Conservation (phyloP, 176 grass and related monocot genomes). For the Poa pratensis region DNA sequence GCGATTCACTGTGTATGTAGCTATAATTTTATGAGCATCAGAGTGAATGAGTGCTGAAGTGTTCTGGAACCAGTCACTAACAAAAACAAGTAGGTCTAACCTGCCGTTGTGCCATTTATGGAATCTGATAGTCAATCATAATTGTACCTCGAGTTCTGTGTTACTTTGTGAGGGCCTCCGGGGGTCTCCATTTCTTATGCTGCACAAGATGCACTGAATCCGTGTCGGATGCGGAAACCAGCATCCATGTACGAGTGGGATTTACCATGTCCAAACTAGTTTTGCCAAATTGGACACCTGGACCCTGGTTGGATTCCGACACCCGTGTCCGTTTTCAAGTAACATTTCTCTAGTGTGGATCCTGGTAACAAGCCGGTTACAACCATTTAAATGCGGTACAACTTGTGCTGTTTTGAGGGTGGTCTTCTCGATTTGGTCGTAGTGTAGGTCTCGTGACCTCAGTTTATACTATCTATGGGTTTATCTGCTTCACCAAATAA, state of each 20-base stretch:
- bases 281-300: background rate
- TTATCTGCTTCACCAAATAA: background rate
- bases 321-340: background rate
- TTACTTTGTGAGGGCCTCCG: background rate
- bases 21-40: background rate
- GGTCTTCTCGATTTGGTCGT: background rate
- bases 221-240: background rate
- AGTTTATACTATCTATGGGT: background rate
- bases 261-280: background rate
- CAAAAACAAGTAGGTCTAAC: background rate
- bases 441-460: background rate
- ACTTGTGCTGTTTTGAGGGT: background rate
- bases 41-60: background rate
- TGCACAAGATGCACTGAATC: background rate
- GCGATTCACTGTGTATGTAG: background rate
- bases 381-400: background rate
- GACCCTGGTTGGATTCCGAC: background rate
- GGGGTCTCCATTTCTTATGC: background rate
- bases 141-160: background rate
- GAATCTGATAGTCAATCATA: background rate
- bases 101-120: constrained; percentile 18
- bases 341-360: background rate
- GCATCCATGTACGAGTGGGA: background rate
- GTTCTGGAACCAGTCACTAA: background rate
- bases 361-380: background rate